Evolutionary conservation across 1,284 basidiomycete genomes (phyloP).

Genomic region (Volvariella surrecta): DNA sequence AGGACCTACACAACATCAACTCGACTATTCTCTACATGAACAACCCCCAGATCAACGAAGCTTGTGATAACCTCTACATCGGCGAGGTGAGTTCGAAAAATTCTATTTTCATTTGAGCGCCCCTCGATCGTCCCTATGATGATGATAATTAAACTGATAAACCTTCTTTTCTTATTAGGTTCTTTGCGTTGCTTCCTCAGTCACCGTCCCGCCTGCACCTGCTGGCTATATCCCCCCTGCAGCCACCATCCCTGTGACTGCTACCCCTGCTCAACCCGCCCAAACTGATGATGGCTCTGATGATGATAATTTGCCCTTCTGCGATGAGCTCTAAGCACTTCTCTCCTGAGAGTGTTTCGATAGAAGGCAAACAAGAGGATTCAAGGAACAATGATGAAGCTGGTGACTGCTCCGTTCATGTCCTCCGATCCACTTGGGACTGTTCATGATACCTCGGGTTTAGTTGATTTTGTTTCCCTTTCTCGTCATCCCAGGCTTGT

Average conservation of each 20-base stretch:
- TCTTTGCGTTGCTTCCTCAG: conserved; percentile 33
- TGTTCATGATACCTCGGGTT: too few species aligned
- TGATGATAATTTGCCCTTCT: conserved; percentile 44
- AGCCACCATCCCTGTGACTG: conserved; percentile 23
- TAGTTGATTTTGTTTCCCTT: too few species aligned
- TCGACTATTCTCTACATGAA: conserved; percentile 41
- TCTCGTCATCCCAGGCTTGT: too few species aligned
- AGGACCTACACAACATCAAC: conserved; percentile 31
- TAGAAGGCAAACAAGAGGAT: too few species aligned
- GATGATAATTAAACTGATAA: not conserved
- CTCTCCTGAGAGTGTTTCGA: not conserved
- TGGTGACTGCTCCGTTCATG: too few species aligned
- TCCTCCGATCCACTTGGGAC: too few species aligned
- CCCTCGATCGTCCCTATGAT: not conserved
- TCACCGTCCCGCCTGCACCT: conserved; percentile 32
- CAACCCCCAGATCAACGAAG: conserved; percentile 58
- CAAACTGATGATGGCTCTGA: conserved; percentile 9
- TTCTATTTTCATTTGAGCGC: not conserved
- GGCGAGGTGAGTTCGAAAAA: conserved; percentile 42
- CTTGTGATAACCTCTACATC: conserved; percentile 56
- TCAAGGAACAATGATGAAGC: too few species aligned
- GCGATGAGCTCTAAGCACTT: conserved; percentile 39
- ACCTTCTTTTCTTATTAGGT: conserved; percentile 30
- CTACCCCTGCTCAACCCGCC: conserved; percentile 18
- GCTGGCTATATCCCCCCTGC: conserved; percentile 24